Evolutionary conservation across 192 early-diverging fungal species (phyloP), one percentile per base, ranked within the genome.

Genomic region (Chytriomyces confervae): DNA sequence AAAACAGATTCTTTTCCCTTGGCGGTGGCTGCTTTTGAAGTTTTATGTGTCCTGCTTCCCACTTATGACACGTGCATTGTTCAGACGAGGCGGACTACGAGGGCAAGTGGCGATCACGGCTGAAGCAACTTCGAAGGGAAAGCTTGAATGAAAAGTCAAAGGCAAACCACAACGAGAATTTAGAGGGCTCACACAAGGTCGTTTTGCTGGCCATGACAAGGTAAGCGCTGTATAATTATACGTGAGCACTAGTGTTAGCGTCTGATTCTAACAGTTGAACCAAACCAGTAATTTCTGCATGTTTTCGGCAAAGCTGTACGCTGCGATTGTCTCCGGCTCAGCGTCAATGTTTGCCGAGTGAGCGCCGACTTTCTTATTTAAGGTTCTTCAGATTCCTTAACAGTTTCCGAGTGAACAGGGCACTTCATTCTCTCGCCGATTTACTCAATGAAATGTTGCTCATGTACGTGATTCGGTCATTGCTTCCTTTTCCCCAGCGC

Each of bases 331-430:
- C 20, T 85, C 85, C 9, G 87, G 87, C 24, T 89, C 87, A n/a
- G 83, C 88, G 20, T 86, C 87, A 18, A 88, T 88, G 86, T 86
- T 88, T 73, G 85, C 86, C 27, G 87, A 88, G 86, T 84, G 50
- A 67, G 78, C 23, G n/a, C 20, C n/a, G 24, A 46, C 29, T 20
- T 7, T 63, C 45, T 36, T 36, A 36, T 36, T 3, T 36, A 2
- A 4, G 36, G 36, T 36, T 1, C 36, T 18, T 9, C 24, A 5
- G n/a, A 43, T 76, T 49, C 3, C 16, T 9, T 53, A 18, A 67
- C 11, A 84, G 24, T 44, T n/a, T 81, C 48, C 49, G 13, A 83
- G 57, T 77, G 43, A 61, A 23, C 75, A 87, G 85, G 74, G 82
- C 83, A 8, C 69, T 89, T 27, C 86, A 86, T 75, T 83, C 78